Base-by-base conservation (phyloP, 441 rosid species). In the Raphanus hybrid region DNA sequence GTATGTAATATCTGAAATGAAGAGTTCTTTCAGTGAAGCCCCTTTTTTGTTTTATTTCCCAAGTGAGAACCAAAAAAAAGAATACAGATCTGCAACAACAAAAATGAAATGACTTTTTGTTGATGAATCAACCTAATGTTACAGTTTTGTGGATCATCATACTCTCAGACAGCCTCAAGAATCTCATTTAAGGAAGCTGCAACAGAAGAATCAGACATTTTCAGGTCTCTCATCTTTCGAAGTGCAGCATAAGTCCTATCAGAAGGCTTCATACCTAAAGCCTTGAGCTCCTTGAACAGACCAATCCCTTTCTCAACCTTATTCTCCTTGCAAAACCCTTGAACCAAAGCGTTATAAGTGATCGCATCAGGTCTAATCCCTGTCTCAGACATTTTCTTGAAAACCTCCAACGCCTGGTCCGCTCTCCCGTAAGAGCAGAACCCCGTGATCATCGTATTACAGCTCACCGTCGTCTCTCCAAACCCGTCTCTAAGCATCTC, bases 361-460 rank as follows among this genome's bases (percentile, higher is more conserved):
- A 85, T 23, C 11, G 76, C 67, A 16, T 89, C 83, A 4, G 79
- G 79, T 73, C 8, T 75, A 64, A 88, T 72, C 52, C 96, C 94
- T 70, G 67, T 89, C 34, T 32, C 82, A 60, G 80, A 62, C 97
- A 88, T 89, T 70, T 77, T 85, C 74, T 86, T 64, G 71, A 87
- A 89, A 74, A 91, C 60, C 62, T 55, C 67, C 39, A 79, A 54
- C 20, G 92, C 96, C 81, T 87, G 84, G 10, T 82, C 80, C 14
- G 73, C 55, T 75, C 32, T 83, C 26, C 86, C 85, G 16, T 59
- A 67, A 4, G 75, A 67, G 76, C 86, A 84, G 43, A 87, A 82
- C 76, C 90, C 87, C 0, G 75, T 61, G 55, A 92, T 89, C 86
- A 89, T 45, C 12, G 80, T 80, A 75, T 87, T 88, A 83, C 79